A percentile compares a stretch with the other conserved stretches of the same genome.
Conservation (phyloP, 257 asterid species). For the Sherardia arvensis region DNA sequence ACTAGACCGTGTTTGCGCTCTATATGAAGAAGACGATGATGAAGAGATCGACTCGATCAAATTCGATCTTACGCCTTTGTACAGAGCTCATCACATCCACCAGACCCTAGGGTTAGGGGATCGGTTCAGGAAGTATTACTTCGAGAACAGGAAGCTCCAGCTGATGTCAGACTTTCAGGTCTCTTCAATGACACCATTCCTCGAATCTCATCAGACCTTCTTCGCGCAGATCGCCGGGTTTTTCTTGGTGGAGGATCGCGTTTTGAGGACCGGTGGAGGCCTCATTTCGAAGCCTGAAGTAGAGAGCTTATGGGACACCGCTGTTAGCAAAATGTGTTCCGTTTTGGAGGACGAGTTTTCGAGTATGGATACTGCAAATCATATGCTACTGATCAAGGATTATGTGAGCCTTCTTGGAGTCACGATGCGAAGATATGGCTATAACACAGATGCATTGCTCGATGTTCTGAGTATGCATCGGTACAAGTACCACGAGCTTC, state of each 20-base stretch:
- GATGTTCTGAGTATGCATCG: conserved; percentile 91
- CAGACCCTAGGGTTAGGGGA: conserved; percentile 84
- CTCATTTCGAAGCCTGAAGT: conserved; percentile 78
- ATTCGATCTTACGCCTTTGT: conserved; percentile 81
- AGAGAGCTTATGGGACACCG: conserved; percentile 96
- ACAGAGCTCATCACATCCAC: conserved; percentile 77
- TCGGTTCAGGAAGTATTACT: conserved; percentile 74
- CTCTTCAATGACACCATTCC: conserved; percentile 92
- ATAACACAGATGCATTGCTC: conserved; percentile 79
- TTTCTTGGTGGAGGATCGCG: conserved; percentile 89
- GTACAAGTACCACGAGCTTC: conserved; percentile 85
- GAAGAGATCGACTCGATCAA: conserved; percentile 28
- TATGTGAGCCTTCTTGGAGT: conserved; percentile 94
- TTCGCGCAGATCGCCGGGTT: conserved; percentile 99
- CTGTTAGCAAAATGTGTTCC: conserved; percentile 90
- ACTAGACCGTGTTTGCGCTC: conserved; percentile 73
- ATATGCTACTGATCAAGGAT: conserved; percentile 89
- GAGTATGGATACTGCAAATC: conserved; percentile 96
- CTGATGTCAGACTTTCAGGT: conserved; percentile 95
- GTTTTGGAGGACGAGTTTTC: conserved; percentile 96
- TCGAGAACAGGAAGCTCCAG: conserved; percentile 89
- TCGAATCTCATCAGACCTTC: conserved; percentile 89
- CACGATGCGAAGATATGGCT: conserved; percentile 81
- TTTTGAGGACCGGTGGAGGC: conserved; percentile 85
- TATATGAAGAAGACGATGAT: conserved; percentile 80